Evolutionary conservation across 2,329 filamentous ascomycete species (phyloP).

Genomic region (Colletotrichum sp.): DNA sequence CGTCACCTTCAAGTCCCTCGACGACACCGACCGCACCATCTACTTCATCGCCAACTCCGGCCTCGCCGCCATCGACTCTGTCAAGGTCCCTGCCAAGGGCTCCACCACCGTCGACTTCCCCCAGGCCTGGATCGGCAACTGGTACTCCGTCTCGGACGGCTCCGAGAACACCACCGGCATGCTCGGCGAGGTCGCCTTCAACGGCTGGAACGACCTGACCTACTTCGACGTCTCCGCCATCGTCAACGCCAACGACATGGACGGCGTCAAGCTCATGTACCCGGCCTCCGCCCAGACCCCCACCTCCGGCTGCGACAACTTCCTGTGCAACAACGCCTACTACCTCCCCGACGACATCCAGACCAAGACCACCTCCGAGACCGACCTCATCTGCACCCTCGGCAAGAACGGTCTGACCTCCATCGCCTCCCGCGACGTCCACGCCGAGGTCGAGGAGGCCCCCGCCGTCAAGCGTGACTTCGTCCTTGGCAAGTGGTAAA

Average conservation of each 20-base stretch:
- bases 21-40: slow-evolving; percentile 53
- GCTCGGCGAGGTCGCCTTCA: slow-evolving; percentile 57
- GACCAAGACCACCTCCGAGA: slow-evolving; percentile 56
- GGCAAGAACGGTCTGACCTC: slow-evolving; percentile 37
- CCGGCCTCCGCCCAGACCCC: slow-evolving; percentile 40
- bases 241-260: slow-evolving; percentile 52
- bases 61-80: slow-evolving; percentile 35
- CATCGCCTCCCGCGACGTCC: slow-evolving; percentile 9
- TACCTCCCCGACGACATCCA: slow-evolving; percentile 59
- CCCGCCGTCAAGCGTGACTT: slow-evolving; percentile 33
- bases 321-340: slow-evolving; percentile 61
- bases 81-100: slow-evolving; percentile 43
- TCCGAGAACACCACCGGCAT: slow-evolving; percentile 48
- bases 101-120: slow-evolving; percentile 49
- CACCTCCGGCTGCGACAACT: slow-evolving; percentile 56
- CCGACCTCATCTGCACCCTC: slow-evolving; percentile 57
- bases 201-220: slow-evolving; percentile 51
- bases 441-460: slow-evolving; percentile 13
- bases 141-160: slow-evolving; percentile 54
- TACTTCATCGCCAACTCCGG: slow-evolving; percentile 54
- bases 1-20: slow-evolving; percentile 65
- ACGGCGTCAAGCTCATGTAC: slow-evolving; percentile 62
- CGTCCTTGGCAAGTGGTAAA: slow-evolving; percentile 33
- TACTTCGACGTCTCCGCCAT: slow-evolving; percentile 67
- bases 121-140: slow-evolving; percentile 53